phyloP scores from a whole-genome alignment of 495 filamentous ascomycete genomes.

The Annulohypoxylon maeteangense region DNA sequence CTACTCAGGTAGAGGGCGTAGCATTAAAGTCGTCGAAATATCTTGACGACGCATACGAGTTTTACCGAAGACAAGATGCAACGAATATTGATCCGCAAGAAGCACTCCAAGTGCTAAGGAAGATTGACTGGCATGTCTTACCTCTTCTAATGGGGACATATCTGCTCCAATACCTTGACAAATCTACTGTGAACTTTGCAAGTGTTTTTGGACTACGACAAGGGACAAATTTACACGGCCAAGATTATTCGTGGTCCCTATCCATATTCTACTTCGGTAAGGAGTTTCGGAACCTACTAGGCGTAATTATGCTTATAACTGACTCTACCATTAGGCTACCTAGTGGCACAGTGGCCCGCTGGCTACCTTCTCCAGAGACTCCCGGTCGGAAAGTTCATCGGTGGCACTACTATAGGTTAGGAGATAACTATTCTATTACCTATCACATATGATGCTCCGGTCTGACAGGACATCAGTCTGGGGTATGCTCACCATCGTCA shows the following conservation, averaged over 20 bases:
- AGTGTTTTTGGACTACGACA: slow-evolving; percentile 67
- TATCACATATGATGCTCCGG: not conserved
- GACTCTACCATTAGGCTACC: slow-evolving; percentile 42
- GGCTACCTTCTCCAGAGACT: slow-evolving; percentile 64
- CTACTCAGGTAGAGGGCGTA: not conserved
- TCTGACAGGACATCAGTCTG: slow-evolving; percentile 39
- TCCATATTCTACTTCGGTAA: slow-evolving; percentile 68
- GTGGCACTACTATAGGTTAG: slow-evolving; percentile 48
- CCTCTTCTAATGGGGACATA: slow-evolving; percentile 68
- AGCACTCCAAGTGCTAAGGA: slow-evolving; percentile 61
- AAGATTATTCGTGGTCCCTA: slow-evolving; percentile 68
- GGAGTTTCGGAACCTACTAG: not conserved
- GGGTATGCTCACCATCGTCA: slow-evolving; percentile 58
- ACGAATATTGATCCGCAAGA: slow-evolving; percentile 55
- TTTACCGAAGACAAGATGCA: slow-evolving; percentile 54
- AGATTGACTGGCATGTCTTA: slow-evolving; percentile 65
- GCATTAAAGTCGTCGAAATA: slow-evolving; percentile 43
- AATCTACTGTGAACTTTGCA: slow-evolving; percentile 69
- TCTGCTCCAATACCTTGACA: slow-evolving; percentile 67
- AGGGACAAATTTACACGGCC: slow-evolving; percentile 62
- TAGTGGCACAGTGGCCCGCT: slow-evolving; percentile 64
- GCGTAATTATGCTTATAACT: not conserved
- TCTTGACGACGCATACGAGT: slow-evolving; percentile 60
- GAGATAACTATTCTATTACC: not conserved
- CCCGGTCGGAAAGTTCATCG: slow-evolving; percentile 64